These are phyloP conservation scores for Solanum bukasovii DNA, from an alignment of 257 asterid species.

Conservation along the genomic window DNA sequence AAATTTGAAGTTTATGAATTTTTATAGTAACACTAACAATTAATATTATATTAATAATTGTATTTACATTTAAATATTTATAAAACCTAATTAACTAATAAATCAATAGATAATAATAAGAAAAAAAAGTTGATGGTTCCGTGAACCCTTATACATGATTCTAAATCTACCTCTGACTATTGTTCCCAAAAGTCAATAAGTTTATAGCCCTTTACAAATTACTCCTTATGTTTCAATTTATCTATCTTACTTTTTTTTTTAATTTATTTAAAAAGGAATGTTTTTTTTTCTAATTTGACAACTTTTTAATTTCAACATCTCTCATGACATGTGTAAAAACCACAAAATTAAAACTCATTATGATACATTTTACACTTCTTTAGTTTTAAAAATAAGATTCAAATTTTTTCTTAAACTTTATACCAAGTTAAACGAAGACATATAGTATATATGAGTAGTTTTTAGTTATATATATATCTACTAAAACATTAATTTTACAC, in stretches of 20 bases:
- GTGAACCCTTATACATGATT: neutral
- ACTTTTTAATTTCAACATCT: too few species aligned
- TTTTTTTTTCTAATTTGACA: too few species aligned
- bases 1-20: neutral
- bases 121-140: neutral
- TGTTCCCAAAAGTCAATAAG: neutral
- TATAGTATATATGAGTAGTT: accelerated
- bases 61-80: neutral
- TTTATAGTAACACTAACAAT: neutral
- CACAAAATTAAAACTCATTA: neutral
- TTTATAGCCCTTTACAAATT: neutral
- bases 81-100: neutral
- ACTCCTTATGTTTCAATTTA: too few species aligned
- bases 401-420: neutral
- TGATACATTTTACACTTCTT: neutral
- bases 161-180: neutral
- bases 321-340: neutral
- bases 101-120: neutral
- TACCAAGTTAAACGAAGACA: neutral
- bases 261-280: too few species aligned
- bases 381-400: neutral
- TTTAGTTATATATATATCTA: neutral
- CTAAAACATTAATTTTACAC: neutral
- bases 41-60: neutral
- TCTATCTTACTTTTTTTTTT: too few species aligned